These are phyloP conservation scores for Reutealis trisperma DNA, from an alignment of 345 rosid genomes.

Conservation along the genomic window DNA sequence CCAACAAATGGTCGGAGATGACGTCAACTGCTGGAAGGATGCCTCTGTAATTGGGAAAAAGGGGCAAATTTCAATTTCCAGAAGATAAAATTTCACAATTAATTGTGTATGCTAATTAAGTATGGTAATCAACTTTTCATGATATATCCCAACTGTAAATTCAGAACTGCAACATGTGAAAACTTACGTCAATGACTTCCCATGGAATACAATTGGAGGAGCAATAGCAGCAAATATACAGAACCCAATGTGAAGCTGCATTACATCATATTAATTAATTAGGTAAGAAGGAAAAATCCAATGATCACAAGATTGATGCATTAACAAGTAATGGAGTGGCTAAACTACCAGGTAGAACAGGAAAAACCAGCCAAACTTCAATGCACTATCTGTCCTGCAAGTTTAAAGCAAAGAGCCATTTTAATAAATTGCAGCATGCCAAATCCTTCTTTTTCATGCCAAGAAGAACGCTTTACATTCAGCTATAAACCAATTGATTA, in stretches of 20 bases:
- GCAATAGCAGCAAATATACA: constrained; percentile 98
- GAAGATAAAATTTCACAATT: not conserved
- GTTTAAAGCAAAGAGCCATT: constrained; percentile 17
- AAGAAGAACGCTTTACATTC: not conserved
- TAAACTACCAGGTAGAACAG: constrained; percentile 77
- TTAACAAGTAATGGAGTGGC: not conserved
- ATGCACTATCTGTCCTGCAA: constrained; percentile 97
- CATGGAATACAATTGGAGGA: constrained; percentile 94
- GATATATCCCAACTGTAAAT: not conserved
- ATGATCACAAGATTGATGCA: constrained; percentile 4
- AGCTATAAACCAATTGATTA: not conserved
- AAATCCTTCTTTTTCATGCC: constrained; percentile 3
- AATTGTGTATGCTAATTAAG: not conserved
- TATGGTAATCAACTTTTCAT: not conserved
- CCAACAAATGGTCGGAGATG: constrained; percentile 59
- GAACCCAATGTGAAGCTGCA: constrained; percentile 89
- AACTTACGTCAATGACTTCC: constrained; percentile 95
- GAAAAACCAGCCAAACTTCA: constrained; percentile 97
- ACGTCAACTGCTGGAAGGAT: constrained; percentile 95
- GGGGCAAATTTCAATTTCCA: not conserved
- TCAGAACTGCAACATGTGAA: constrained; percentile 2
- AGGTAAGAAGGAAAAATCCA: constrained; percentile 5
- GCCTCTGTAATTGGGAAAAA: constrained; percentile 57
- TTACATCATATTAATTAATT: constrained; percentile 14
- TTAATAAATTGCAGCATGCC: constrained; percentile 11